phyloP scores from a whole-genome alignment of 495 filamentous ascomycete species.

The Ascobolus immersus region DNA sequence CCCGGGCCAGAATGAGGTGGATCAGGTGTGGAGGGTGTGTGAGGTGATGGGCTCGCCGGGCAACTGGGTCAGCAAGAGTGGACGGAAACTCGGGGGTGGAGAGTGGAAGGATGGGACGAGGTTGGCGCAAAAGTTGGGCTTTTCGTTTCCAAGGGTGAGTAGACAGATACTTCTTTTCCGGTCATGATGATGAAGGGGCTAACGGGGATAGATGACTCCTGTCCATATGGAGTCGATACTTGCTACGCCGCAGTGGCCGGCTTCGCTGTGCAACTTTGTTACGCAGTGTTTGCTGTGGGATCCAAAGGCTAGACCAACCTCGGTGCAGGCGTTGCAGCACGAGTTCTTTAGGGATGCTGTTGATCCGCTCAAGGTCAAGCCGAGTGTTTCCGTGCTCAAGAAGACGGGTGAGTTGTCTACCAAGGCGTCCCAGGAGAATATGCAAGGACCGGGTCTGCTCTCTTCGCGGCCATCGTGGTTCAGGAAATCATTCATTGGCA shows the following conservation, averaged over 20 bases:
- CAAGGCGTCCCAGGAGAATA: conserved; percentile 39
- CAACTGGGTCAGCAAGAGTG: conserved; percentile 85
- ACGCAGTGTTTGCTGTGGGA: conserved; percentile 99
- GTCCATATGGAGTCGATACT: conserved; percentile 91
- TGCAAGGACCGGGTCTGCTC: conserved; percentile 25
- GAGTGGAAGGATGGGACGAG: conserved; percentile 92
- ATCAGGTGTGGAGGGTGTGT: conserved; percentile 96
- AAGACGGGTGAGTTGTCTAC: conserved; percentile 63
- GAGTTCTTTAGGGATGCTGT: conserved; percentile 93
- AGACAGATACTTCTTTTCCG: conserved; percentile 5
- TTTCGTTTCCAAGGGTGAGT: conserved; percentile 75
- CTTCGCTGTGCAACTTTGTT: conserved; percentile 68
- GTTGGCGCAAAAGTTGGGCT: conserved; percentile 82
- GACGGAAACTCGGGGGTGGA: conserved; percentile 69
- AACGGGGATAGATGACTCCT: conserved; percentile 56
- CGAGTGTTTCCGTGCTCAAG: conserved; percentile 50
- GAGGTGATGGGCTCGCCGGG: conserved; percentile 99
- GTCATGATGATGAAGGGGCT: conserved; percentile 2
- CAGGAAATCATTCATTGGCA: conserved; percentile 62
- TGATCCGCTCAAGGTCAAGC: conserved; percentile 72
- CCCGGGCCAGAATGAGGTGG: conserved; percentile 92
- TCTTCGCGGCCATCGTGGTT: conserved; percentile 86
- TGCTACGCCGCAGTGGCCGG: conserved; percentile 72
- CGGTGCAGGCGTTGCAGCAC: conserved; percentile 69
- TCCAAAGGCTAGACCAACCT: conserved; percentile 81